Base-by-base conservation (phyloP, 2,329 filamentous ascomycete species). In the Exophiala sp. region DNA sequence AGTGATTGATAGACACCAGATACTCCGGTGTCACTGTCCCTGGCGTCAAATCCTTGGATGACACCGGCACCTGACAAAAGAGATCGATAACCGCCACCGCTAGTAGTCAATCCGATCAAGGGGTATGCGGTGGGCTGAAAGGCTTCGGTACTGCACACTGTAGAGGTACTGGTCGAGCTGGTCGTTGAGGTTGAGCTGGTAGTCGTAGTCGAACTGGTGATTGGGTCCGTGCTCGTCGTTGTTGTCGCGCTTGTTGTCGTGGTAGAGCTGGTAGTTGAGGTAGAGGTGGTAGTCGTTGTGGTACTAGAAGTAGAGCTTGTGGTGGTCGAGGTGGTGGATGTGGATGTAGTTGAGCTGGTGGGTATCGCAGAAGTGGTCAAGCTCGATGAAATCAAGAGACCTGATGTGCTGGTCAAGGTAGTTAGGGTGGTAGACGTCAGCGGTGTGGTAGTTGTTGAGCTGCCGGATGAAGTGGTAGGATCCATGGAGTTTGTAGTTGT, bases 1-100 rank as follows among this genome's bases (percentile, higher is more conserved):
- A 77, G 45, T 4, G 66, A 70, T 62, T 78, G 75, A 49, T 70
- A 76, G 0, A 78, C 57, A 3, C 75, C 75, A 42, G 66, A 70
- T 6, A 70, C 70, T 40, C 65, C 67, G 5, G 66, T 59, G 40
- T 69, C 62, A 52, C 69, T 71, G 47, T 78, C 75, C 48, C 75
- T 68, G 5, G 32, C 60, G 65, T 78, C 76, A 14, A 77, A 64
- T 2, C 64, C 74, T 60, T 77, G 69, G 21, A 77, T 60, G 1
- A 76, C 70, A 36, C 73, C 73, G 18, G 64, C 68, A 34, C 67
- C 66, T 2, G 56, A 62, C 4, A 77, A 67, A 33, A 75, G 61
- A 34, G 74, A 66, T 45, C 75, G 67, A 43, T 71, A 71, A 8
- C 74, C 72, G 47, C 75, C 75, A 38, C 75, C 75, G 50, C 71